A percentile compares a stretch with the other conserved stretches of the same genome.
phyloP scores from a whole-genome alignment of 768 basidiomycete species.

The Naganishia kalamii region DNA sequence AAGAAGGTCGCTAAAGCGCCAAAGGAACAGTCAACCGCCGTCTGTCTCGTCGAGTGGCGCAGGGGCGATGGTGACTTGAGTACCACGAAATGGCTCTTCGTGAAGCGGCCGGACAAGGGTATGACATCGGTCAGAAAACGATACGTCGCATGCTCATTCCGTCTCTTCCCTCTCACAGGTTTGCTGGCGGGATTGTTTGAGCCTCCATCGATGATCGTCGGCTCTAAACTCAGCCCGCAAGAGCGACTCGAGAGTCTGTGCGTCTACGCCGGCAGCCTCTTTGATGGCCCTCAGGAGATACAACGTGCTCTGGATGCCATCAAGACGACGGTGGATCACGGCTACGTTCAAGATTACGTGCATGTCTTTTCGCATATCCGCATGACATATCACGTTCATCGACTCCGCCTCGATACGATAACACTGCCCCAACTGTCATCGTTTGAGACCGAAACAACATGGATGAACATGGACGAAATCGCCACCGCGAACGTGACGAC shows the following conservation, averaged over 20 bases:
- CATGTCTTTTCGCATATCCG: conserved; percentile 87
- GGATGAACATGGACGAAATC: conserved; percentile 1
- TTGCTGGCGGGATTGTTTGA: conserved; percentile 84
- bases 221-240: conserved; percentile 27
- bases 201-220: conserved; percentile 54
- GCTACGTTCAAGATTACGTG: conserved; percentile 55
- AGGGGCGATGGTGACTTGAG: conserved; percentile 38
- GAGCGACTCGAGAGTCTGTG: background rate
- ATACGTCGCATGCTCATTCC: background rate
- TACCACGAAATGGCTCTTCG: conserved; percentile 58
- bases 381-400: conserved; percentile 58
- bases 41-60: conserved; percentile 77
- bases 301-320: background rate
- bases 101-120: conserved; percentile 80
- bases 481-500: conserved; percentile 3
- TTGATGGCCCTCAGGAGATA: background rate
- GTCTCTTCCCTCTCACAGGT: conserved; percentile 52
- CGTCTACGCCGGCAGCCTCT: background rate
- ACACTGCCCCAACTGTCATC: background rate
- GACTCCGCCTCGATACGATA: background rate
- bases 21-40: conserved; percentile 74
- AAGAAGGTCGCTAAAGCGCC: conserved; percentile 72
- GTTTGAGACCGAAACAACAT: background rate
- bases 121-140: conserved; percentile 11
- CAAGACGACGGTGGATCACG: background rate